Base-by-base conservation (phyloP, 2,329 filamentous ascomycete species). In the Alternaria brassicicola region DNA sequence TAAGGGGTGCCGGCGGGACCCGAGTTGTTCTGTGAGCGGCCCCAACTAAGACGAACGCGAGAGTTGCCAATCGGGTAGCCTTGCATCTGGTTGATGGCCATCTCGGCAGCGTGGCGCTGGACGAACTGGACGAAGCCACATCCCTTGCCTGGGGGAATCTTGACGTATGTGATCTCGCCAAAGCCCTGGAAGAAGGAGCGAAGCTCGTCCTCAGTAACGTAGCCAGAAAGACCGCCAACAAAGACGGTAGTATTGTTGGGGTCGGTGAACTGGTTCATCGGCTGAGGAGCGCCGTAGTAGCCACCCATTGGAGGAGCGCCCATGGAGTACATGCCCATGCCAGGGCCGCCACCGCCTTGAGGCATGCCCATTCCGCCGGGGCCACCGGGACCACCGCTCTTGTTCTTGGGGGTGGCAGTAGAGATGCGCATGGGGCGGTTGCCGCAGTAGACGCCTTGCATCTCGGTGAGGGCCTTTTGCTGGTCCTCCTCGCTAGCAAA, bases 11-110 rank as follows among this genome's bases (percentile, higher is more conserved):
- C 95, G 60, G 96, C 95, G 52, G 89, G 89, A 57, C 95, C 95
- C 62, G 94, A 98, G 85, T 99, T 99, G 88, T 98, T 99, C 85
- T 99, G 95, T 54, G 91, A 96, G 65, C 95, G 91, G 64, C 95
- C 95, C 95, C 95, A 99, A 78, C 92, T 97, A 68, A 99, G 86
- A 73, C 95, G 93, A 59, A 99, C 95, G 67, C 95, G 93, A 45
- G 94, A 98, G 85, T 99, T 99, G 55, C 95, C 95, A 73, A 99
- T 99, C 23, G 95, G 95, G 78, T 99, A 99, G 61, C 95, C 95
- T 82, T 99, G 95, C 95, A 99, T 99, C 82, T 99, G 95, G 83
- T 99, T 99, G 86, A 99, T 99, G 69, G 95, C 95, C 95, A 99
- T 99, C 83, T 99, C 95, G 13, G 95, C 95, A 52, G 95, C 95